Percentiles rank a stretch among this genome's conserved stretches.
Conservation (phyloP, 768 basidiomycete species). For the Lactifluus hygrophoroides region DNA sequence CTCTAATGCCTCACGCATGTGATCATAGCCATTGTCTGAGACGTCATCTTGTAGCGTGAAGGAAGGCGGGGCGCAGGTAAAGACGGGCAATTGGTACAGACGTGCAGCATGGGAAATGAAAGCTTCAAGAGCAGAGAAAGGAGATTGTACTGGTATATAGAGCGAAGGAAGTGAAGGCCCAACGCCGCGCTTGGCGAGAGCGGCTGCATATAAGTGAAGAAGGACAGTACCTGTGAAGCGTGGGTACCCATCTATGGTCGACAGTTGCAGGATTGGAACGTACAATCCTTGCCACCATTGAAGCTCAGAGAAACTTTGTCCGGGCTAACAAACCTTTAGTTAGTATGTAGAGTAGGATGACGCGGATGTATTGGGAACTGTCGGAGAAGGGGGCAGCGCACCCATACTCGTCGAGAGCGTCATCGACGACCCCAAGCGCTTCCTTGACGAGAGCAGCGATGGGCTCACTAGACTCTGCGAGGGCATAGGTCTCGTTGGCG, state of each 20-base stretch:
- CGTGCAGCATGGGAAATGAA: slow-evolving; percentile 64
- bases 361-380: neutral
- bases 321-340: slow-evolving; percentile 12
- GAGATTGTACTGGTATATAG: slow-evolving; percentile 86
- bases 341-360: slow-evolving; percentile 3
- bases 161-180: slow-evolving; percentile 45
- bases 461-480: slow-evolving; percentile 47
- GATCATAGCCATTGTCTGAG: slow-evolving; percentile 44
- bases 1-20: slow-evolving; percentile 73
- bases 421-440: slow-evolving; percentile 75
- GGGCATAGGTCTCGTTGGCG: slow-evolving; percentile 49
- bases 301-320: slow-evolving; percentile 82
- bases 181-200: slow-evolving; percentile 38
- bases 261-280: slow-evolving; percentile 24
- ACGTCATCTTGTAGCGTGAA: slow-evolving; percentile 29
- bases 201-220: slow-evolving; percentile 78
- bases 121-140: slow-evolving; percentile 73
- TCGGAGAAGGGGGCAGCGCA: slow-evolving; percentile 36
- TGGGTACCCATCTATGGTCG: neutral
- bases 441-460: slow-evolving; percentile 60
- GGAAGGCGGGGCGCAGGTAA: slow-evolving; percentile 37
- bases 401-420: slow-evolving; percentile 72
- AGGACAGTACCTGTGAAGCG: slow-evolving; percentile 79
- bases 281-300: slow-evolving; percentile 98
- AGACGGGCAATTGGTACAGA: slow-evolving; percentile 70